Evolutionary conservation across 352 stramenopile species (phyloP).

Genomic region (Pythium chondricola): DNA sequence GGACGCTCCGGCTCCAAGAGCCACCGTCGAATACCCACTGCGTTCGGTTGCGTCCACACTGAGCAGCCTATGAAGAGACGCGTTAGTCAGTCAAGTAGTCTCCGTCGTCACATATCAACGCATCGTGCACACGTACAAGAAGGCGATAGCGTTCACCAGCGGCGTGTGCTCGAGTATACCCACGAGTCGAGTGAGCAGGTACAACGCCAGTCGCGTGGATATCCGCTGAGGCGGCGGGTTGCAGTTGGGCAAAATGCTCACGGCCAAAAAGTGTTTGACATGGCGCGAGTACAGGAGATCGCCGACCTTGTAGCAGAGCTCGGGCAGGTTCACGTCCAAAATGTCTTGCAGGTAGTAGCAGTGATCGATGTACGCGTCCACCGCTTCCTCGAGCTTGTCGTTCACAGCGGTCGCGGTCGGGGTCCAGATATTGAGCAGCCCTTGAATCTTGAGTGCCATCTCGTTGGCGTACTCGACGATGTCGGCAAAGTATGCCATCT

Average conservation of each 20-base stretch:
- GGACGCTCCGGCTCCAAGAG: constrained; percentile 41
- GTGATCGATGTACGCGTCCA: constrained; percentile 82
- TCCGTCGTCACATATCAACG: not conserved
- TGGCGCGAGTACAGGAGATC: constrained; percentile 67
- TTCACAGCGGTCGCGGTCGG: constrained; percentile 22
- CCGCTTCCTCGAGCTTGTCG: constrained; percentile 74
- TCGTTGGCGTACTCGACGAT: constrained; percentile 72
- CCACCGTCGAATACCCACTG: constrained; percentile 55
- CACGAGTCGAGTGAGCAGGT: constrained; percentile 66
- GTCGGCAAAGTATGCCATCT: constrained; percentile 77
- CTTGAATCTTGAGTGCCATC: constrained; percentile 70
- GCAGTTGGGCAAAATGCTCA: constrained; percentile 74
- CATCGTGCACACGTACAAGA: constrained; percentile 41
- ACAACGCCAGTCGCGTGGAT: constrained; percentile 69
- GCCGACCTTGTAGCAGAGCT: constrained; percentile 77
- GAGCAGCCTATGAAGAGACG: constrained; percentile 29
- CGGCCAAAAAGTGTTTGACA: constrained; percentile 57
- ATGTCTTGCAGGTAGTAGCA: constrained; percentile 84
- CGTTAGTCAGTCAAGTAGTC: not conserved
- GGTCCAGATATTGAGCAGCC: constrained; percentile 57
- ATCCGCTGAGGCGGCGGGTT: constrained; percentile 62
- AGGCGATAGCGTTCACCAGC: constrained; percentile 70
- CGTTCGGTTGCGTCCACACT: constrained; percentile 50
- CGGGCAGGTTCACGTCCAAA: constrained; percentile 73
- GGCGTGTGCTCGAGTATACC: constrained; percentile 75